A percentile compares a stretch with the other conserved stretches of the same genome.
Conservation (phyloP, 257 asterid genomes). For the Coffea canephora region DNA sequence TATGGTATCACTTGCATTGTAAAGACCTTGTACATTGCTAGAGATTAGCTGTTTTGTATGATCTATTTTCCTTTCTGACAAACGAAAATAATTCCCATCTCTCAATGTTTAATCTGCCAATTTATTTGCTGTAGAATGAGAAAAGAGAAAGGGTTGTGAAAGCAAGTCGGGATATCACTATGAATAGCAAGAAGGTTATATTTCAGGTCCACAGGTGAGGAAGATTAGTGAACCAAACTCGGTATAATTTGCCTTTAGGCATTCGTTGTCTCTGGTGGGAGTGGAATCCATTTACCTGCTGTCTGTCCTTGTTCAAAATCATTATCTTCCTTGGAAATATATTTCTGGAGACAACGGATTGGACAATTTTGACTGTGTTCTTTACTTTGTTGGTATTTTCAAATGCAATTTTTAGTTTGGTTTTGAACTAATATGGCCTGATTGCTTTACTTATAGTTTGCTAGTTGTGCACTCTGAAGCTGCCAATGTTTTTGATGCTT, state of each 20-base stretch:
- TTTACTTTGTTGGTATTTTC: too few relatives aligned
- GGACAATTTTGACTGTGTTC: neutral
- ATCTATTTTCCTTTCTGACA: too few relatives aligned
- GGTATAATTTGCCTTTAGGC: neutral
- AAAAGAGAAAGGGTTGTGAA: slow-evolving; percentile 89
- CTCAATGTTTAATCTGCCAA: neutral
- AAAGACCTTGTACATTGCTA: neutral
- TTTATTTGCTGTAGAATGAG: slow-evolving; percentile 58
- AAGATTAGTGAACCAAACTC: neutral
- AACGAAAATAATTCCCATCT: neutral
- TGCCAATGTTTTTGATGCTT: neutral
- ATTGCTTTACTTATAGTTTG: neutral
- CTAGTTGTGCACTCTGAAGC: slow-evolving; percentile 1
- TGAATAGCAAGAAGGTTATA: slow-evolving; percentile 91
- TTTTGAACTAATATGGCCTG: neutral
- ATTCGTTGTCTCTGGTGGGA: neutral
- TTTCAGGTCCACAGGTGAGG: slow-evolving; percentile 95
- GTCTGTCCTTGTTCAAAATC: neutral
- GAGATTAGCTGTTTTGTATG: neutral
- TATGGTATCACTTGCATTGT: neutral
- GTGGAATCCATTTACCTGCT: neutral
- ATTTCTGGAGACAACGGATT: neutral
- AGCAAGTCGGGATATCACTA: slow-evolving; percentile 92
- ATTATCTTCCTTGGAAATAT: neutral
- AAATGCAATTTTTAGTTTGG: too few relatives aligned